Evolutionary conservation across 768 basidiomycete species (phyloP).

Genomic region (Hygrophoropsis aurantiaca): DNA sequence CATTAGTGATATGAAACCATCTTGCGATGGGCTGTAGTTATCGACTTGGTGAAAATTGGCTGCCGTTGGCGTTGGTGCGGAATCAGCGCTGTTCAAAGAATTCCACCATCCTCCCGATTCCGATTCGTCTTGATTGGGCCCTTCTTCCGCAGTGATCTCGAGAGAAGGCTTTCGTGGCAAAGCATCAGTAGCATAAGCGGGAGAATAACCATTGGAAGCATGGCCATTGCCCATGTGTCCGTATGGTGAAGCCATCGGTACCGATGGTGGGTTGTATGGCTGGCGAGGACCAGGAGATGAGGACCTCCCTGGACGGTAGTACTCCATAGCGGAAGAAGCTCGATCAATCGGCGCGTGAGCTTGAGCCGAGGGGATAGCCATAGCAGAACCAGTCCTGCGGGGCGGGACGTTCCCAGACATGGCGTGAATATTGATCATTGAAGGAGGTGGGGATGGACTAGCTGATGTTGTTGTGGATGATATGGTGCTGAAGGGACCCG

Average conservation of each 20-base stretch:
- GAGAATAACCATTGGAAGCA: slow-evolving; percentile 38
- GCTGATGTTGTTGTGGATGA: slow-evolving; percentile 77
- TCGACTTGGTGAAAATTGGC: slow-evolving; percentile 62
- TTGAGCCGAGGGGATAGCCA: slow-evolving; percentile 51
- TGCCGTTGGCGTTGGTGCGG: slow-evolving; percentile 64
- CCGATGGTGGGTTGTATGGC: slow-evolving; percentile 44
- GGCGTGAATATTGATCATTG: slow-evolving; percentile 37
- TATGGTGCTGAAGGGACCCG: slow-evolving; percentile 91
- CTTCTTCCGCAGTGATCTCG: slow-evolving; percentile 29
- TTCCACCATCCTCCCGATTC: slow-evolving; percentile 61
- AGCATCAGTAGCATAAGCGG: slow-evolving; percentile 33
- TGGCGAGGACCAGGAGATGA: slow-evolving; percentile 55
- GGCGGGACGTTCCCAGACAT: slow-evolving; percentile 42
- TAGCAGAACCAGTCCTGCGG: slow-evolving; percentile 67
- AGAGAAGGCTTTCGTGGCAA: slow-evolving; percentile 26
- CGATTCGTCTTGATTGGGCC: slow-evolving; percentile 35
- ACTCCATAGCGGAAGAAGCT: slow-evolving; percentile 78
- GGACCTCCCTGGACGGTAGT: slow-evolving; percentile 50
- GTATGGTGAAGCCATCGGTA: slow-evolving; percentile 28
- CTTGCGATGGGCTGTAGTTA: slow-evolving; percentile 39
- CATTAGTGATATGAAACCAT: slow-evolving; percentile 85
- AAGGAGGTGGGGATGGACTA: slow-evolving; percentile 74
- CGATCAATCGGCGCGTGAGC: slow-evolving; percentile 61
- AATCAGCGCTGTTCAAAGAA: slow-evolving; percentile 39
- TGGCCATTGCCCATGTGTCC: slow-evolving; percentile 20